phyloP scores from a whole-genome alignment of 768 basidiomycete genomes.

The Epithele typhae region DNA sequence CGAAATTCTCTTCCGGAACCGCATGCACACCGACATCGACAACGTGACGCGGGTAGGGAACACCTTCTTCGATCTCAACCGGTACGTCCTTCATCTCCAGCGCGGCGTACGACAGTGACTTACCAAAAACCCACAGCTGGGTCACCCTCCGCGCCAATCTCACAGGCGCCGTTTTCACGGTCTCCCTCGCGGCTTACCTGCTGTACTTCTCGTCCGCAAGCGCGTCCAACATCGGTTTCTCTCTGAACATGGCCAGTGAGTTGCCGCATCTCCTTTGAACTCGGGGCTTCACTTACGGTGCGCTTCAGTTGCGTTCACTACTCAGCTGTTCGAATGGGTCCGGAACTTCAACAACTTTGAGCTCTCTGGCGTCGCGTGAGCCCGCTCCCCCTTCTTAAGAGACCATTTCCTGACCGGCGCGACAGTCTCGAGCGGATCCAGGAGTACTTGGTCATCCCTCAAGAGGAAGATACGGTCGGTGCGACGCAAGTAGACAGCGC shows the following conservation, averaged over 20 bases:
- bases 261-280: neutral
- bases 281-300: neutral
- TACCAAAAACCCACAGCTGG: no score
- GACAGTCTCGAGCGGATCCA: slow-evolving; percentile 45
- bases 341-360: slow-evolving; percentile 37
- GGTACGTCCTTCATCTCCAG: no score
- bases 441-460: slow-evolving; percentile 50
- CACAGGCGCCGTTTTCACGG: slow-evolving; percentile 43
- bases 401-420: no score
- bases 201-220: slow-evolving; percentile 36
- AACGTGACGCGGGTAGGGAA: slow-evolving; percentile 36
- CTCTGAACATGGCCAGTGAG: slow-evolving; percentile 36
- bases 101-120: no score
- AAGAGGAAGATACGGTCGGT: slow-evolving; percentile 33
- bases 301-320: slow-evolving; percentile 42
- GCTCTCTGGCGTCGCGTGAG: slow-evolving; percentile 26
- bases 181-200: slow-evolving; percentile 44
- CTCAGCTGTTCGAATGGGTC: slow-evolving; percentile 45
- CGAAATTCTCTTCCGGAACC: slow-evolving; percentile 35
- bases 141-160: slow-evolving; percentile 48
- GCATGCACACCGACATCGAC: slow-evolving; percentile 41
- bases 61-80: slow-evolving; percentile 41
- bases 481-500: slow-evolving; percentile 19
- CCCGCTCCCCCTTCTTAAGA: no score
- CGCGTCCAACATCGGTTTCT: slow-evolving; percentile 35